Conservation (phyloP, 345 rosid genomes). For the Populus alba region DNA sequence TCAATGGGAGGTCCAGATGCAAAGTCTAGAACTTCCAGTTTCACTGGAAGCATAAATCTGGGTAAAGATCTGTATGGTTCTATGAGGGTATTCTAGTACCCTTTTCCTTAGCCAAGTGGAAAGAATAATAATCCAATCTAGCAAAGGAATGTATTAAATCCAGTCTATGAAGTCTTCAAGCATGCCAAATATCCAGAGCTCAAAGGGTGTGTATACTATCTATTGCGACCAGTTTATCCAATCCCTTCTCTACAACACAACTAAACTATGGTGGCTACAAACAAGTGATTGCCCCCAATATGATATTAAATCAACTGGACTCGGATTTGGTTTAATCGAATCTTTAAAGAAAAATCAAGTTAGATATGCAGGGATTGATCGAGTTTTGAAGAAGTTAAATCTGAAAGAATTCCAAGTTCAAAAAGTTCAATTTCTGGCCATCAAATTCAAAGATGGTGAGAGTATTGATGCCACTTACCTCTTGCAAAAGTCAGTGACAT, state of each 20-base stretch:
- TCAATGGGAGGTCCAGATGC: not conserved
- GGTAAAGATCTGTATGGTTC: not conserved
- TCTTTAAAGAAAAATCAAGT: not conserved
- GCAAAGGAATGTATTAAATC: not conserved
- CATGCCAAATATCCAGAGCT: not conserved
- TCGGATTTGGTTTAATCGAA: not conserved
- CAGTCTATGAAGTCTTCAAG: not conserved
- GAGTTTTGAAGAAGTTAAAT: not conserved
- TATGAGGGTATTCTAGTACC: not conserved
- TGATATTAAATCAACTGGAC: not conserved
- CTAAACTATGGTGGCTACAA: not conserved
- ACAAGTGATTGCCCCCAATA: not conserved
- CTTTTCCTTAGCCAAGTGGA: not conserved
- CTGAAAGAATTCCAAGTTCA: not conserved
- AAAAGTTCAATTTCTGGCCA: not conserved
- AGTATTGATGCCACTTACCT: slow-evolving; percentile 39
- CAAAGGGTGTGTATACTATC: not conserved
- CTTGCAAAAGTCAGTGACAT: slow-evolving; percentile 53
- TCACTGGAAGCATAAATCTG: not conserved
- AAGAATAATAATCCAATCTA: not conserved
- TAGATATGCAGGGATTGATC: not conserved
- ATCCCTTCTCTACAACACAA: not conserved
- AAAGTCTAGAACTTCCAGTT: not conserved
- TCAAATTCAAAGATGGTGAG: not conserved
- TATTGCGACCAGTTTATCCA: not conserved